Conservation (phyloP, 2,329 filamentous ascomycete species). For the Colletotrichum endophyticum region DNA sequence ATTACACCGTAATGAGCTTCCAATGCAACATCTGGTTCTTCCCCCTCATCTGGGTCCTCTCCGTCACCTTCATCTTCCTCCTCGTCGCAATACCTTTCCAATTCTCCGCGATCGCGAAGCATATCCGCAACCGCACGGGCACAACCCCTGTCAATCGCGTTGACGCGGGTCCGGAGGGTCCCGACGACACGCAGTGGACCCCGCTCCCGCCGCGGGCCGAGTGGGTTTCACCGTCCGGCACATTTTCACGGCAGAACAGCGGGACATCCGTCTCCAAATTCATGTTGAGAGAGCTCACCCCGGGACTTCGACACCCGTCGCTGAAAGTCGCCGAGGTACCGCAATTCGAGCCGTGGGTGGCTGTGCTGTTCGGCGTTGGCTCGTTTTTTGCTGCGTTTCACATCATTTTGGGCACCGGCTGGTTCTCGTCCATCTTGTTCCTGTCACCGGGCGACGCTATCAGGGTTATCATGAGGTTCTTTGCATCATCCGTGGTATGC, state of each 20-base stretch:
- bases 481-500: background rate
- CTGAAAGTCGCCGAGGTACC: background rate
- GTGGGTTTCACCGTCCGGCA: background rate
- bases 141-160: fast-evolving
- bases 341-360: background rate
- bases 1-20: background rate
- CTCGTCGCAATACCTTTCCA: background rate
- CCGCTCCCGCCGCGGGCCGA: background rate
- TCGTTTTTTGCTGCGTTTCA: background rate
- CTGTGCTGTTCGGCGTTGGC: background rate
- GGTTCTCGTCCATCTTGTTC: background rate
- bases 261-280: background rate
- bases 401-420: background rate
- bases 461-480: background rate
- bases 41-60: background rate
- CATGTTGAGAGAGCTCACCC: background rate
- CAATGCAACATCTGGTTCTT: background rate
- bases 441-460: background rate
- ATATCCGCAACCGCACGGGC: background rate
- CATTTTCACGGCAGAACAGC: background rate
- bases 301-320: background rate
- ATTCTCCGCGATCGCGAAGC: background rate
- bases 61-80: background rate
- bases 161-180: background rate
- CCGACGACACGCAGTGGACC: background rate